These are phyloP conservation scores for Osmanthus fragrans DNA, from an alignment of 257 asterid species.

Conservation along the genomic window DNA sequence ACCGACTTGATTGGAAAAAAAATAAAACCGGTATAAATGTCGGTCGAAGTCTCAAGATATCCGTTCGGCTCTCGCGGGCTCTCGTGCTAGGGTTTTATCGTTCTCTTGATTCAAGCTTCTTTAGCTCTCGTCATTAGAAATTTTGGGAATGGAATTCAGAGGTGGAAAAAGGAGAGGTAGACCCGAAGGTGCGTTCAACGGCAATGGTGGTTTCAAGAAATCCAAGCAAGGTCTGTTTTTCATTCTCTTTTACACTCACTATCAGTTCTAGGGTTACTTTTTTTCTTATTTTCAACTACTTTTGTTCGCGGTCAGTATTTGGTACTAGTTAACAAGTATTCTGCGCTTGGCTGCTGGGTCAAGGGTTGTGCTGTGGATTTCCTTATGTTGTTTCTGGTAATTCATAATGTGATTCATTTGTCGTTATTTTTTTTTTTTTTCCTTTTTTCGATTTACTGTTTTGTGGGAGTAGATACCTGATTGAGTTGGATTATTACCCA, in stretches of 20 bases:
- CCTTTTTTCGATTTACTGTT: not conserved
- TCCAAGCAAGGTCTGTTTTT: conserved; percentile 50
- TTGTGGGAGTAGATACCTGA: not conserved
- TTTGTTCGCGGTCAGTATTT: not conserved
- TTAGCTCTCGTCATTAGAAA: not conserved
- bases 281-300: not conserved
- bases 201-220: conserved; percentile 63
- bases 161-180: conserved; percentile 59
- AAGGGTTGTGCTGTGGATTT: not conserved
- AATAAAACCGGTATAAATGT: not conserved
- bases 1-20: too few species aligned
- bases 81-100: not conserved
- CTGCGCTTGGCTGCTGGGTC: not conserved
- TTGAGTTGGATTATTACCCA: conserved; percentile 1
- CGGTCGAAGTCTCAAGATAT: not conserved
- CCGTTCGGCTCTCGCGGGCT: not conserved
- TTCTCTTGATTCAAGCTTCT: not conserved
- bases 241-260: not conserved
- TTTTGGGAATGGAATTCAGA: conserved; percentile 53
- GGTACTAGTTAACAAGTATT: not conserved
- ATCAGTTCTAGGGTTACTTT: conserved; percentile 24
- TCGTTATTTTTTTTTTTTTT: not conserved
- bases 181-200: conserved; percentile 50
- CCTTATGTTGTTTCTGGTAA: not conserved
- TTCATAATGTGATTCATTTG: conserved; percentile 1